phyloP scores from a whole-genome alignment of 257 asterid genomes.

The Asclepias syriaca region DNA sequence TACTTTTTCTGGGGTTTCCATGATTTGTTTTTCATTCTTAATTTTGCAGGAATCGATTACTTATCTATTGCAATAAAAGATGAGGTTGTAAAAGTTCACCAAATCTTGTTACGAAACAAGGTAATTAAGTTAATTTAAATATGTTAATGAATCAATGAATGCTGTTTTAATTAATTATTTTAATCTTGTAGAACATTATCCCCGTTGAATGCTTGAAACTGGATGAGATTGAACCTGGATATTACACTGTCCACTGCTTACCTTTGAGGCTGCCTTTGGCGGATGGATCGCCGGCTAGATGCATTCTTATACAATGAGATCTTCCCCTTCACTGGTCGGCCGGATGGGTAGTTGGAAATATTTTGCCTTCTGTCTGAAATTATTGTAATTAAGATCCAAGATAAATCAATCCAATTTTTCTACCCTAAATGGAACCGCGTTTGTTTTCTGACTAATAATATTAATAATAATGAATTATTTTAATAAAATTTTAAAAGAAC shows the following conservation, averaged over 20 bases:
- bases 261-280: constrained; percentile 23
- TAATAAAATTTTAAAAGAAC: too few species aligned
- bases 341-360: neutral
- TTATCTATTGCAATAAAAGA: constrained; percentile 20
- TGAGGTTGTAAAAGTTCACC: constrained; percentile 17
- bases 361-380: too few species aligned
- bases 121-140: neutral
- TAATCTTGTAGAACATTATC: constrained; percentile 2
- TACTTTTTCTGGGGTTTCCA: neutral
- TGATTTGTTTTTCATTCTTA: neutral
- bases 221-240: constrained; percentile 17
- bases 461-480: too few species aligned
- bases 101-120: constrained; percentile 11
- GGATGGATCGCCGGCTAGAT: constrained; percentile 33
- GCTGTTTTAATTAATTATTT: too few species aligned
- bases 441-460: too few species aligned
- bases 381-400: too few species aligned
- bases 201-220: constrained; percentile 30
- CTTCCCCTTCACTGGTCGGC: neutral
- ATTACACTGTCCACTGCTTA: constrained; percentile 32
- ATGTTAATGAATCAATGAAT: too few species aligned
- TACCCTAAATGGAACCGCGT: too few species aligned
- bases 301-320: constrained; percentile 27
- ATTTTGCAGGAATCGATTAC: constrained; percentile 27
- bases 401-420: too few species aligned